These are phyloP conservation scores for Backusella psychrophila DNA, from an alignment of 192 early-diverging fungal genomes.

Conservation along the genomic window DNA sequence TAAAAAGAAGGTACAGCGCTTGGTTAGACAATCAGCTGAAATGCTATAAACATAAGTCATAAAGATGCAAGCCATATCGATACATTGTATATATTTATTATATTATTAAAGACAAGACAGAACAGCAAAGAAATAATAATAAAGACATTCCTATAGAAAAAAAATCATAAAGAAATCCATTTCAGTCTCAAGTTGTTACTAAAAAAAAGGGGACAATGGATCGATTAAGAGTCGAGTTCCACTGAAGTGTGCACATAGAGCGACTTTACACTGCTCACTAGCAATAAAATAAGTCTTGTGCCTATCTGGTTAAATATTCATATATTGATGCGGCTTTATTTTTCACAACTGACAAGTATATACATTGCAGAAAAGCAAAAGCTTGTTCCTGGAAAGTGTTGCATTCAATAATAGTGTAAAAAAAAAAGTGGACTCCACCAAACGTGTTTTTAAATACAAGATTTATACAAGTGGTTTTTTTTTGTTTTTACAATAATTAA, in stretches of 20 bases:
- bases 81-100: constrained; percentile 5
- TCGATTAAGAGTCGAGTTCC: neutral
- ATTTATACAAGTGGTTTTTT: neutral
- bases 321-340: too few relatives aligned
- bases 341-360: too few relatives aligned
- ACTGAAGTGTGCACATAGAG: neutral
- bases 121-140: neutral
- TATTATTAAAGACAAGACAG: neutral
- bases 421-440: too few relatives aligned
- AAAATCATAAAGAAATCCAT: too few relatives aligned
- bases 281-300: too few relatives aligned
- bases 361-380: neutral
- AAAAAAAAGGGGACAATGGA: neutral
- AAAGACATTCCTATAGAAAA: neutral
- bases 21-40: constrained; percentile 52
- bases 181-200: neutral
- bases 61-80: neutral
- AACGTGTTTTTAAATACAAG: neutral
- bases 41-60: constrained; percentile 27
- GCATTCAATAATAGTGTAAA: neutral
- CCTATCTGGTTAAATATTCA: too few relatives aligned
- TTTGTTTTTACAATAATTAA: neutral
- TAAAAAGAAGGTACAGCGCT: constrained; percentile 72
- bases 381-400: neutral
- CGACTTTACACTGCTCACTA: too few relatives aligned